Evolutionary conservation across 1,139 yeast species (phyloP).

Genomic region (Blastobotrys niveus): DNA sequence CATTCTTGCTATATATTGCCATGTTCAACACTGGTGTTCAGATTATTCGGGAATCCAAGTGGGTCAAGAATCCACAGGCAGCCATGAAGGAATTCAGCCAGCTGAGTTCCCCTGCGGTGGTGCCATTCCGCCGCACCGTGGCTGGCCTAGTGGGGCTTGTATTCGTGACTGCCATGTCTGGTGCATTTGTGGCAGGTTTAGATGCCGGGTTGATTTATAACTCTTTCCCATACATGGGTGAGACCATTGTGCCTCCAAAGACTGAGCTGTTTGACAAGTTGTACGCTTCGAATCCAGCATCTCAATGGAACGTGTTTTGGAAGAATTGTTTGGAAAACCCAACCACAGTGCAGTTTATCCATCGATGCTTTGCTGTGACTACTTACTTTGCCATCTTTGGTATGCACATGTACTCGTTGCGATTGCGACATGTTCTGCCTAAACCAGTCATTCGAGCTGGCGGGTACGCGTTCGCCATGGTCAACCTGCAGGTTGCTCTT

Average conservation of each 20-base stretch:
- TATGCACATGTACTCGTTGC: conserved; percentile 52
- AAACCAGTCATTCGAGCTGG: conserved; percentile 49
- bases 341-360: conserved; percentile 88
- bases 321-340: conserved; percentile 94
- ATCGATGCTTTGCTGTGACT: conserved; percentile 76
- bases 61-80: conserved; percentile 54
- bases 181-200: conserved; percentile 96
- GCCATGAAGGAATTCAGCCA: conserved; percentile 47
- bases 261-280: conserved; percentile 71
- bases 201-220: conserved; percentile 97
- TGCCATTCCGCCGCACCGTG: conserved; percentile 51
- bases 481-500: conserved; percentile 69
- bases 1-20: conserved; percentile 79
- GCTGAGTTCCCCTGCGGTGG: conserved; percentile 55
- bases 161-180: conserved; percentile 88
- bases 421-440: conserved; percentile 54
- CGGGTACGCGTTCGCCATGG: conserved; percentile 74
- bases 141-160: conserved; percentile 58
- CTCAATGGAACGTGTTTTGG: conserved; percentile 66
- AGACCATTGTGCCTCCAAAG: conserved; percentile 56
- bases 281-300: conserved; percentile 43
- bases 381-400: conserved; percentile 70
- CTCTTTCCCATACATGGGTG: conserved; percentile 96
- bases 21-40: conserved; percentile 89
- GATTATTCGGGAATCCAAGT: conserved; percentile 67